Conservation (phyloP, 208 protist species). For the Entamoeba dispar region DNA sequence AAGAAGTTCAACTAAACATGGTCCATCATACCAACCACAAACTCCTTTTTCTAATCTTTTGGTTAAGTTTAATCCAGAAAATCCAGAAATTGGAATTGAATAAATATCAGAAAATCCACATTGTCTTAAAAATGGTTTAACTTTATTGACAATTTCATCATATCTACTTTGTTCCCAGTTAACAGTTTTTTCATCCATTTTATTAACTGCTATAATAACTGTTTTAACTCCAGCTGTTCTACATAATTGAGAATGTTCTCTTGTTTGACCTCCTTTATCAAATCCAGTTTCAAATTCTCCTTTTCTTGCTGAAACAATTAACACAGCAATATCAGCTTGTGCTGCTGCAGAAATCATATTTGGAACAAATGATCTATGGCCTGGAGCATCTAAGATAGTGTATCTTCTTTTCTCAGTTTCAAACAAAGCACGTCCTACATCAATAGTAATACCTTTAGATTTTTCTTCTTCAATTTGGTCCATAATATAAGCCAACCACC, state of each 20-base stretch:
- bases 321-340: constrained; percentile 58
- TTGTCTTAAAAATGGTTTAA: constrained; percentile 13
- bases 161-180: constrained; percentile 15
- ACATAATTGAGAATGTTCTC: constrained; percentile 25
- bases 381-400: constrained; percentile 69
- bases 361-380: constrained; percentile 70
- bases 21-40: neutral
- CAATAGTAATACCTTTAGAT: constrained; percentile 71
- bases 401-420: constrained; percentile 55
- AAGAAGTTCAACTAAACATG: constrained; percentile 10
- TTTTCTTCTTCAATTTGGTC: constrained; percentile 73
- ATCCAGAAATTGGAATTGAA: constrained; percentile 28
- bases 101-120: constrained; percentile 17
- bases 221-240: constrained; percentile 25
- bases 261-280: constrained; percentile 41
- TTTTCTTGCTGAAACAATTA: constrained; percentile 52
- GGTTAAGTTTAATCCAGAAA: constrained; percentile 20
- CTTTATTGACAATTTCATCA: constrained; percentile 23
- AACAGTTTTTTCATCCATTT: constrained; percentile 27
- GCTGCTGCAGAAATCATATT: constrained; percentile 68
- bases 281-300: constrained; percentile 72
- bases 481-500: constrained; percentile 77
- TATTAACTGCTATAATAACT: constrained; percentile 29
- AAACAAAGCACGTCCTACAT: constrained; percentile 63
- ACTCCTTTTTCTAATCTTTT: neutral